A percentile compares a stretch with the other conserved stretches of the same genome.
Evolutionary conservation across 345 rosid genomes (phyloP).

Genomic region (Sisymbrium altissimum): DNA sequence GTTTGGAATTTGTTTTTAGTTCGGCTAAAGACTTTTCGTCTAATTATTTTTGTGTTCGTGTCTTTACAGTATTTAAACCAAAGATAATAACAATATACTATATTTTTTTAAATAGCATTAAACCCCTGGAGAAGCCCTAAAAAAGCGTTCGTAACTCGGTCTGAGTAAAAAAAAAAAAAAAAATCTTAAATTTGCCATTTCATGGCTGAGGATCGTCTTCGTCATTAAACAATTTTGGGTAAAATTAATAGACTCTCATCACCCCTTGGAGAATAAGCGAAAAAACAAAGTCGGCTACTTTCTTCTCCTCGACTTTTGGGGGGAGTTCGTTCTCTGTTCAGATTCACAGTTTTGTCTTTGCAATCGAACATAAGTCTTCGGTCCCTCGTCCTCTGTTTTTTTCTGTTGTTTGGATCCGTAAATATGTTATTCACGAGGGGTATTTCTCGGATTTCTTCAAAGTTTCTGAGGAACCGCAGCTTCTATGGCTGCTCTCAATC

Average conservation of each 20-base stretch:
- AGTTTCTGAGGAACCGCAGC: constrained; percentile 31
- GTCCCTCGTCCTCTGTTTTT: background rate
- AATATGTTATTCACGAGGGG: constrained; percentile 17
- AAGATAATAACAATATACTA: too few relatives aligned
- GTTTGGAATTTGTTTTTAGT: background rate
- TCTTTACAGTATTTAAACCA: background rate
- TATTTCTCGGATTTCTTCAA: constrained; percentile 40
- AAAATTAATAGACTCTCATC: background rate
- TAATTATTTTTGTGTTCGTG: background rate
- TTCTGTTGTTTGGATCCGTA: constrained; percentile 26
- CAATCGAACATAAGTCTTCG: background rate
- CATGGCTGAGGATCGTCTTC: constrained; percentile 40
- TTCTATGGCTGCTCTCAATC: constrained; percentile 32
- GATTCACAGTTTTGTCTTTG: constrained; percentile 16
- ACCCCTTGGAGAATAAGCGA: too few relatives aligned
- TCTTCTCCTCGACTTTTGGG: background rate
- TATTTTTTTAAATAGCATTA: background rate
- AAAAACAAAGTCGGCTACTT: constrained; percentile 8
- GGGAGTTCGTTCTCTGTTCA: constrained; percentile 1
- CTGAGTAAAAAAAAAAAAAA: background rate
- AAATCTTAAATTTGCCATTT: background rate
- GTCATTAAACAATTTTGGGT: background rate
- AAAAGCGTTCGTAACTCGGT: background rate
- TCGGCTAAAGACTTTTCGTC: background rate
- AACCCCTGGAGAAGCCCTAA: constrained; percentile 21